These are phyloP conservation scores for Lunasporangiospora selenospora DNA, from an alignment of 192 early-diverging fungal species.

Conservation along the genomic window DNA sequence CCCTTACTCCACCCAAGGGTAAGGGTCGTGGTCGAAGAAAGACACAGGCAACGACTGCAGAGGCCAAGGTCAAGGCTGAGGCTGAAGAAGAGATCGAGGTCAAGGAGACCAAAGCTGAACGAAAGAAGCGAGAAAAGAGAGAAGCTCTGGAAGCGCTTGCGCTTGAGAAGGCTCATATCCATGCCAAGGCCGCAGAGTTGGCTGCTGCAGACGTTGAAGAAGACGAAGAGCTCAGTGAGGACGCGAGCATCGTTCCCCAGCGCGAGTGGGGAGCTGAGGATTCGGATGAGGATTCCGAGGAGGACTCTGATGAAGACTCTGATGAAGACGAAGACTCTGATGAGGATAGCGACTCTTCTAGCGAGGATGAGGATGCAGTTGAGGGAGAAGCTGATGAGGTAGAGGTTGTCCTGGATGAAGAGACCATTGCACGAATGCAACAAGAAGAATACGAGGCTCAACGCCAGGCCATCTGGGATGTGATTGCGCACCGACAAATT, in stretches of 20 bases:
- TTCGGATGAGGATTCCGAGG: conserved; percentile 20
- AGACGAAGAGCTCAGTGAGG: conserved; percentile 16
- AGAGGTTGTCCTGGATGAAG: conserved; percentile 14
- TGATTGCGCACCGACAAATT: conserved; percentile 42
- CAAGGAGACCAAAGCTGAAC: conserved; percentile 37
- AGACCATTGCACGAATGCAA: conserved; percentile 22
- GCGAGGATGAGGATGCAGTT: conserved; percentile 8
- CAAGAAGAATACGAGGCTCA: conserved; percentile 33
- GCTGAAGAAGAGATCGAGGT: conserved; percentile 6
- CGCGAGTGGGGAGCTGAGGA: too few relatives aligned
- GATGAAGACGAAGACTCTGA: too few relatives aligned
- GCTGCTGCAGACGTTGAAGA: conserved; percentile 16
- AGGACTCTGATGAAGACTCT: conserved; percentile 22
- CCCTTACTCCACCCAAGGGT: conserved; percentile 11
- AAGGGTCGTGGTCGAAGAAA: conserved; percentile 37
- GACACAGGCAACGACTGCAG: conserved; percentile 5
- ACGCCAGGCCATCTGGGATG: conserved; percentile 38
- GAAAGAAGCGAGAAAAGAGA: conserved; percentile 29
- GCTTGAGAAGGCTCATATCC: conserved; percentile 28
- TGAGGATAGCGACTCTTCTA: too few relatives aligned
- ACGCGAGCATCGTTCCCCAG: conserved; percentile 22
- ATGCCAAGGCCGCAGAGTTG: conserved; percentile 30
- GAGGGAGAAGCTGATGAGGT: conserved; percentile 8
- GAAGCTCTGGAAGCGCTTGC: conserved; percentile 29
- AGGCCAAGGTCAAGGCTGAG: conserved; percentile 17